These are phyloP conservation scores for Phytophthora pinifolia DNA, from an alignment of 352 stramenopile genomes.

Conservation along the genomic window DNA sequence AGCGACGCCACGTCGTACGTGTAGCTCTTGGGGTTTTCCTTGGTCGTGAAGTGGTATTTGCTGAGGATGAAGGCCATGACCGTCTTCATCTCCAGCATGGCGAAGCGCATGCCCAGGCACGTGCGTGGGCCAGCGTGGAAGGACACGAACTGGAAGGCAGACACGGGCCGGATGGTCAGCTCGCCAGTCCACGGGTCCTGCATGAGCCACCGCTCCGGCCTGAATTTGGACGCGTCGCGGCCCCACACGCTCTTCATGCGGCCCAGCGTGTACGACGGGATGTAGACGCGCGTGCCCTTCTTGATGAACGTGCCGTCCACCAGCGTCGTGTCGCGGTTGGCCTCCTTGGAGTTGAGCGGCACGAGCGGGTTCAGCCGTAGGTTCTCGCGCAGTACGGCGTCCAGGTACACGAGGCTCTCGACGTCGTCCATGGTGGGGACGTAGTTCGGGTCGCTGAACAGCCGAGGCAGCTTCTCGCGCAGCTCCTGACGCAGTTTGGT, in stretches of 20 bases:
- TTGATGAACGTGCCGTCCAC: conserved; percentile 56
- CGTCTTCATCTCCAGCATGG: conserved; percentile 58
- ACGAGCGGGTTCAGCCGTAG: conserved; percentile 67
- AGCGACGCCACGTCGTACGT: conserved; percentile 39
- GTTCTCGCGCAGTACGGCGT: conserved; percentile 61
- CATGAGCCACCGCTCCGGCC: conserved; percentile 61
- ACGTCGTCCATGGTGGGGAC: conserved; percentile 51
- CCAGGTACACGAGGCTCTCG: conserved; percentile 53
- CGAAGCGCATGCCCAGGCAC: conserved; percentile 40
- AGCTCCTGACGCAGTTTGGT: conserved; percentile 53
- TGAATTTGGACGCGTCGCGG: conserved; percentile 54
- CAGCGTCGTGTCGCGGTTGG: conserved; percentile 51
- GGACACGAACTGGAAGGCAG: conserved; percentile 36
- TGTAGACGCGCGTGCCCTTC: conserved; percentile 53
- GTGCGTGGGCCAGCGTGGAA: conserved; percentile 37
- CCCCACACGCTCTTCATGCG: conserved; percentile 55
- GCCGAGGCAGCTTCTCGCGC: conserved; percentile 32
- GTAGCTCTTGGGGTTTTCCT: conserved; percentile 40
- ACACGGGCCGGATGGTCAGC: conserved; percentile 29
- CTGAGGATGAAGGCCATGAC: conserved; percentile 31
- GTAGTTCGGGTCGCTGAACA: conserved; percentile 32
- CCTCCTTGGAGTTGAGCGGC: conserved; percentile 57
- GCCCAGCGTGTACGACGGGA: conserved; percentile 55
- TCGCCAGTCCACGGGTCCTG: conserved; percentile 29
- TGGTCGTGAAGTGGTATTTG: conserved; percentile 46